Evolutionary conservation across 345 rosid species (phyloP).

Genomic region (Syzygium aromaticum): DNA sequence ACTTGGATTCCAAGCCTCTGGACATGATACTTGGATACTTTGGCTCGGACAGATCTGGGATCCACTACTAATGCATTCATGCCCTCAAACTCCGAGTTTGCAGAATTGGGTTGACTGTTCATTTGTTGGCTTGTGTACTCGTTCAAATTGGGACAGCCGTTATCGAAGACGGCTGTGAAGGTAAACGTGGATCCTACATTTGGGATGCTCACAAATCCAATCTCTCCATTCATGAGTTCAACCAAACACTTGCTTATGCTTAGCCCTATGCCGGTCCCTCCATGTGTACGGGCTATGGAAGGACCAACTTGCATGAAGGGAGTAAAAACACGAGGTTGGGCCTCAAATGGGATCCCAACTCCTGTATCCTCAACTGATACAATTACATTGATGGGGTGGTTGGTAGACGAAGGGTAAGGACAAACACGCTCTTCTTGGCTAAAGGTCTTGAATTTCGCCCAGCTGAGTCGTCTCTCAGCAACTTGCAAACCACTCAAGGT

Average conservation of each 20-base stretch:
- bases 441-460: slow-evolving; percentile 62
- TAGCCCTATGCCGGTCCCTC: slow-evolving; percentile 96
- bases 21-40: slow-evolving; percentile 72
- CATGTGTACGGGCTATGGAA: slow-evolving; percentile 76
- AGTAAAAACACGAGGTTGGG: slow-evolving; percentile 82
- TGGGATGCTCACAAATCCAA: slow-evolving; percentile 76
- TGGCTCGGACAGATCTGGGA: slow-evolving; percentile 60
- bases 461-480: slow-evolving; percentile 64
- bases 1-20: slow-evolving; percentile 71
- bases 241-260: slow-evolving; percentile 97
- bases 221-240: slow-evolving; percentile 85
- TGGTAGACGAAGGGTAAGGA: slow-evolving; percentile 21
- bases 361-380: slow-evolving; percentile 98
- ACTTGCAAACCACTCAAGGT: slow-evolving; percentile 84
- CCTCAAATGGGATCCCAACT: slow-evolving; percentile 82
- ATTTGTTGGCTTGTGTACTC: slow-evolving; percentile 38
- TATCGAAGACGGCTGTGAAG: slow-evolving; percentile 70
- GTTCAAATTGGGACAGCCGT: slow-evolving; percentile 26
- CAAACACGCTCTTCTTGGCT: slow-evolving; percentile 27
- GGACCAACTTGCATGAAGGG: slow-evolving; percentile 96
- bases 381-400: slow-evolving; percentile 41
- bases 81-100: slow-evolving; percentile 44
- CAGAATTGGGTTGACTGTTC: slow-evolving; percentile 22
- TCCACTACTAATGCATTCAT: slow-evolving; percentile 80
- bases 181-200: slow-evolving; percentile 86